Evolutionary conservation across 116 monocot species (phyloP).

Genomic region (Phalaenopsis hybrid): DNA sequence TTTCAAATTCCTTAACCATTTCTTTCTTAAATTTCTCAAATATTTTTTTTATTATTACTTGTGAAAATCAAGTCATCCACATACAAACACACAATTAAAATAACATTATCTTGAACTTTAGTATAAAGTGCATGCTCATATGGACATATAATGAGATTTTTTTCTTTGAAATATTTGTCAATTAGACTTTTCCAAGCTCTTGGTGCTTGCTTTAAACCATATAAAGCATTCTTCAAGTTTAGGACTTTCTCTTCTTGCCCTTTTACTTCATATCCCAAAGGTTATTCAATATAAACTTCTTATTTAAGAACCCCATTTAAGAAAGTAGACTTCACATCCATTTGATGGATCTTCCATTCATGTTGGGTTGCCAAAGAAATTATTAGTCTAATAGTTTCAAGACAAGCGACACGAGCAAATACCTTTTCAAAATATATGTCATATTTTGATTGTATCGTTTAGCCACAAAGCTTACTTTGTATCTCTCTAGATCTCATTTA

Average conservation of each 20-base stretch:
- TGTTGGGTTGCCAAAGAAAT: neutral
- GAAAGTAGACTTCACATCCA: neutral
- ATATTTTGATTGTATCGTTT: neutral
- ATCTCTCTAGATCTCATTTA: neutral
- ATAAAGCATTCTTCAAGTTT: neutral
- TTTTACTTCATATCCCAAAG: neutral
- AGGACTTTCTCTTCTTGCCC: neutral
- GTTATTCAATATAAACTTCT: neutral
- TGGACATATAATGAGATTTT: neutral
- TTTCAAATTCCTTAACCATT: neutral
- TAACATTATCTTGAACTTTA: neutral
- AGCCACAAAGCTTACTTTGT: neutral
- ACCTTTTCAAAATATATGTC: neutral
- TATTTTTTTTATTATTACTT: neutral
- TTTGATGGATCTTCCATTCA: neutral
- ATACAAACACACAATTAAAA: neutral
- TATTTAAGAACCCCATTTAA: neutral
- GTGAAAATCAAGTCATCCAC: neutral
- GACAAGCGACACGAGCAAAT: neutral
- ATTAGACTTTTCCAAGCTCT: neutral
- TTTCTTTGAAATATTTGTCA: neutral
- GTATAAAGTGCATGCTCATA: neutral
- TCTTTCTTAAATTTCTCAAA: neutral
- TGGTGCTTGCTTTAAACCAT: neutral
- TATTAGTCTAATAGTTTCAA: neutral